phyloP scores from a whole-genome alignment of 345 rosid species.

The Luvunga scandens region DNA sequence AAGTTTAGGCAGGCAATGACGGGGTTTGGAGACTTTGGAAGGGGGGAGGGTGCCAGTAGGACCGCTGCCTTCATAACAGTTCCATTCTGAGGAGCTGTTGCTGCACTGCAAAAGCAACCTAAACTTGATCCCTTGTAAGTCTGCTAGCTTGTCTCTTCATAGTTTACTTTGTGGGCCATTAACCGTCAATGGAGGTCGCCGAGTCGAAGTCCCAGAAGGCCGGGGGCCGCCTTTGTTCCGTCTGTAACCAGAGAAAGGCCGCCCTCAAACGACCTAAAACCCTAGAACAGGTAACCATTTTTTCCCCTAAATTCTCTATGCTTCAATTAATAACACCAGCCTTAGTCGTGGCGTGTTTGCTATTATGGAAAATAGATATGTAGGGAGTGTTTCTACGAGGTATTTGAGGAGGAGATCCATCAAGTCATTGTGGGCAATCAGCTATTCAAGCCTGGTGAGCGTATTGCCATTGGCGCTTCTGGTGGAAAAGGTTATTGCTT shows the following conservation, averaged over 20 bases:
- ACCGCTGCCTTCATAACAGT: too few species aligned
- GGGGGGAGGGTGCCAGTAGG: too few species aligned
- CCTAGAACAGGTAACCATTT: conserved; percentile 61
- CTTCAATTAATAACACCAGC: not conserved
- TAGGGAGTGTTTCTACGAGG: conserved; percentile 79
- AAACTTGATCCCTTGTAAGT: not conserved
- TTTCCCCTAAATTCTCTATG: not conserved
- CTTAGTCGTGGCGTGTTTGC: not conserved
- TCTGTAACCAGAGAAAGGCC: conserved; percentile 57
- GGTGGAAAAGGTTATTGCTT: conserved; percentile 78
- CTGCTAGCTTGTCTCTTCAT: too few species aligned
- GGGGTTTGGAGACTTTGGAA: too few species aligned
- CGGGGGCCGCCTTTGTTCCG: conserved; percentile 53
- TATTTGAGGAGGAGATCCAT: conserved; percentile 86
- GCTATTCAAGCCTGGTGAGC: conserved; percentile 74
- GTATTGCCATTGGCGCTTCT: conserved; percentile 87
- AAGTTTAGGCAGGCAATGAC: too few species aligned
- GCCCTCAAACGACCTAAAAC: conserved; percentile 92
- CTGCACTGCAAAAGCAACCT: not conserved
- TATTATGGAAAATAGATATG: conserved; percentile 50
- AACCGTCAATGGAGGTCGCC: conserved; percentile 36
- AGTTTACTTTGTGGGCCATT: not conserved
- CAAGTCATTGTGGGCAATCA: conserved; percentile 60
- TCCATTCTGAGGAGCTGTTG: not conserved
- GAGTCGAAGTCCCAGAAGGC: conserved; percentile 35